Conservation (phyloP, 371 early-diverging fungal genomes). For the Haplosporangium sp. region DNA sequence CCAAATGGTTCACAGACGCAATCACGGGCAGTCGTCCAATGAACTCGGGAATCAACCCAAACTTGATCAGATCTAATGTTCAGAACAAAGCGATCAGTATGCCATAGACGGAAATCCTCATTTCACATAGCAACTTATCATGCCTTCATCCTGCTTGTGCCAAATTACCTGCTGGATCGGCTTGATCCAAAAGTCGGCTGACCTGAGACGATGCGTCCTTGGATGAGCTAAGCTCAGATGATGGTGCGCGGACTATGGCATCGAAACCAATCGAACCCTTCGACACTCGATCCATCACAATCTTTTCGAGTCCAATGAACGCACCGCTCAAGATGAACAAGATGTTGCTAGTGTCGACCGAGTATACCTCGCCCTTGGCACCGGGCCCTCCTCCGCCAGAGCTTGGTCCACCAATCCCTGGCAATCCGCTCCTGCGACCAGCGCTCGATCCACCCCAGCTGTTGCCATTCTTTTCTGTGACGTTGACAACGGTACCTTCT, state of each 20-base stretch:
- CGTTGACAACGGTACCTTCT: constrained; percentile 88
- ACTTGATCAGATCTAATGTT: constrained; percentile 80
- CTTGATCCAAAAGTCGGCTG: constrained; percentile 64
- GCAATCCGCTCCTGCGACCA: constrained; percentile 57
- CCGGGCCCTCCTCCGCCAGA: constrained; percentile 58
- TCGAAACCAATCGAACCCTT: constrained; percentile 87
- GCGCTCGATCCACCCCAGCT: constrained; percentile 53
- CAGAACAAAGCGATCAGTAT: neutral
- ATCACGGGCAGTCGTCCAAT: constrained; percentile 91
- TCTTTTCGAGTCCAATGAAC: constrained; percentile 89
- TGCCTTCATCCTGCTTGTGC: neutral
- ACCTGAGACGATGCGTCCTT: constrained; percentile 35
- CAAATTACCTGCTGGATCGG: constrained; percentile 73
- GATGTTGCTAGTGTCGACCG: constrained; percentile 92
- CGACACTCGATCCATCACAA: constrained; percentile 79
- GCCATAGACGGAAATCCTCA: too few species aligned
- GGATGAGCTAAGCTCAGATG: constrained; percentile 31
- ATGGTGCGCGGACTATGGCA: constrained; percentile 61
- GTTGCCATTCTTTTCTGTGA: constrained; percentile 83
- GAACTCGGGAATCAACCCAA: constrained; percentile 93
- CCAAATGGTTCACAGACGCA: constrained; percentile 80
- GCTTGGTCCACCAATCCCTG: constrained; percentile 61
- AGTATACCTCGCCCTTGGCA: constrained; percentile 81
- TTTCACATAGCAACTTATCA: neutral
- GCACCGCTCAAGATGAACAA: constrained; percentile 92